Percentiles rank a stretch among this genome's conserved stretches.
These are phyloP conservation scores for Aspergillus ruber DNA, from an alignment of 2,329 filamentous ascomycete genomes.

Conservation along the genomic window DNA sequence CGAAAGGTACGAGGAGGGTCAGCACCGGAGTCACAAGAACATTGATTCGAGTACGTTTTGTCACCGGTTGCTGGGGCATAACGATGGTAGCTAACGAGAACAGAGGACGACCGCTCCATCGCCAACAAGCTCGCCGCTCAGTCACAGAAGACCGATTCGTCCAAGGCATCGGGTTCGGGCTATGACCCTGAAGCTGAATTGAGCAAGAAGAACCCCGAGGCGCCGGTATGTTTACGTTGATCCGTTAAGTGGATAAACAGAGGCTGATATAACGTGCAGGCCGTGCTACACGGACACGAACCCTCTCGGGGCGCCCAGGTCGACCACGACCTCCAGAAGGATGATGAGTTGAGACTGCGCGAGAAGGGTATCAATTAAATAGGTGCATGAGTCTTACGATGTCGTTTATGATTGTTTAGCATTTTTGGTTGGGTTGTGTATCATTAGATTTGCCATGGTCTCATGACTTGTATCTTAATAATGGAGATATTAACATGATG, in stretches of 20 bases:
- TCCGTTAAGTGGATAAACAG: background rate
- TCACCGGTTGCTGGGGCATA: background rate
- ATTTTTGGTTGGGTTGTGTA: constrained; percentile 2
- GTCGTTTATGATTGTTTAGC: background rate
- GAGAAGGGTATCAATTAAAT: constrained; percentile 38
- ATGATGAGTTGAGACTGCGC: constrained; percentile 38
- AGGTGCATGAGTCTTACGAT: background rate
- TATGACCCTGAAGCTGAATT: constrained; percentile 31
- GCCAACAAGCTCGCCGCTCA: constrained; percentile 39
- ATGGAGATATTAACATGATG: background rate
- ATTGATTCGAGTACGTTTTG: constrained; percentile 61
- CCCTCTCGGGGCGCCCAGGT: constrained; percentile 44
- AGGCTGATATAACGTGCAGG: constrained; percentile 23
- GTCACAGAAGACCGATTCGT: constrained; percentile 21
- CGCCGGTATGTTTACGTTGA: constrained; percentile 28
- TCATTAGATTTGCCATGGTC: background rate
- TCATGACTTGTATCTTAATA: constrained; percentile 5
- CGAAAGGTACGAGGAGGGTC: constrained; percentile 65
- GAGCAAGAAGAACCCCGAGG: constrained; percentile 37
- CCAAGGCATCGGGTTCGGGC: constrained; percentile 12
- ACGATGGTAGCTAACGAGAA: constrained; percentile 1
- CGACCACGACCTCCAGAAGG: constrained; percentile 38
- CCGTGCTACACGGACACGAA: constrained; percentile 39
- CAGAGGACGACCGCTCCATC: constrained; percentile 41
- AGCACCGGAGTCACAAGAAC: constrained; percentile 60